Conservation (phyloP, 768 basidiomycete species). For the Kwoniella sp. region DNA sequence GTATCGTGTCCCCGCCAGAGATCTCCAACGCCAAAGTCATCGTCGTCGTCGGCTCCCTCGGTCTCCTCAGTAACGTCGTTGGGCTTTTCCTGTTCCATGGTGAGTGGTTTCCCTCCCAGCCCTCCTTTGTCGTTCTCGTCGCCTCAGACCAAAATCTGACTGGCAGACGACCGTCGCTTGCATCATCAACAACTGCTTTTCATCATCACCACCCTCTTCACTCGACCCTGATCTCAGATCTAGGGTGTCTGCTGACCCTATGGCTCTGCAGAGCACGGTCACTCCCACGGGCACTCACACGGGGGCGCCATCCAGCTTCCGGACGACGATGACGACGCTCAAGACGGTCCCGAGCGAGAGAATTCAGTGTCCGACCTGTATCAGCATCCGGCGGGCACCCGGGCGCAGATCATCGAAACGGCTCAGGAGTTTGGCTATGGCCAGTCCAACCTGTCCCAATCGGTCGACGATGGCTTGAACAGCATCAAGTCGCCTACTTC, state of each 20-base stretch:
- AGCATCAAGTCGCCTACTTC: slow-evolving; percentile 27
- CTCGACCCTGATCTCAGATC: background rate
- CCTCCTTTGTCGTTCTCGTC: background rate
- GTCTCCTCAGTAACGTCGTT: slow-evolving; percentile 83
- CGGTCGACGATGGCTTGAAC: slow-evolving; percentile 11
- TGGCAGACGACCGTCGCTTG: background rate
- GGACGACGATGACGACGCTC: slow-evolving; percentile 14
- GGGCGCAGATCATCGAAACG: slow-evolving; percentile 60
- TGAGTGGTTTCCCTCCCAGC: no score
- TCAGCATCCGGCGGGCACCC: slow-evolving; percentile 57
- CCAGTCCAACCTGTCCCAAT: slow-evolving; percentile 7
- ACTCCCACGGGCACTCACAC: slow-evolving; percentile 56
- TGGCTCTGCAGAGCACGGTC: slow-evolving; percentile 61
- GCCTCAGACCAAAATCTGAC: no score
- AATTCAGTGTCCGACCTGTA: slow-evolving; percentile 58
- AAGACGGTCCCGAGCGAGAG: slow-evolving; percentile 23
- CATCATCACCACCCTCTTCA: background rate
- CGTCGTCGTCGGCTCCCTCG: slow-evolving; percentile 82
- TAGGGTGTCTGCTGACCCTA: background rate
- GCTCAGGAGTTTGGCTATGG: slow-evolving; percentile 67
- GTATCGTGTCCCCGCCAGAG: slow-evolving; percentile 81
- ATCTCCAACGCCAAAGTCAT: slow-evolving; percentile 83
- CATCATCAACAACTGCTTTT: background rate
- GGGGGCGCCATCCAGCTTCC: slow-evolving; percentile 33
- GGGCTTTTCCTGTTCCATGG: slow-evolving; percentile 95